Conservation (phyloP, 768 basidiomycete species). For the Boletus rubropictus region DNA sequence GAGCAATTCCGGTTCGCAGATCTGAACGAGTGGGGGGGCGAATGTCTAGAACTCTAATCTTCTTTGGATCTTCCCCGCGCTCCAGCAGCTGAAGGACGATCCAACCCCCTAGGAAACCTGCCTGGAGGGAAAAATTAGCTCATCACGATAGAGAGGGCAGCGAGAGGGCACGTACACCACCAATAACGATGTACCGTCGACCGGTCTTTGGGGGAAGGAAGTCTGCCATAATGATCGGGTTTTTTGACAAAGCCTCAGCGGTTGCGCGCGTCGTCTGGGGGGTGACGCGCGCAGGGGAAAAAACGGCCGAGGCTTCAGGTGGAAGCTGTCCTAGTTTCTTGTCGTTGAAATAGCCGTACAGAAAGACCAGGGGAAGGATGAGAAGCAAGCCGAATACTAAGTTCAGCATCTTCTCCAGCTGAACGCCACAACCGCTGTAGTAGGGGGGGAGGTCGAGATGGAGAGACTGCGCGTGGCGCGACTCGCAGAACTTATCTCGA, state of each 20-base stretch:
- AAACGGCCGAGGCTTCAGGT: slow-evolving; percentile 33
- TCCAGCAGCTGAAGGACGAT: slow-evolving; percentile 61
- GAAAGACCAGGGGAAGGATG: slow-evolving; percentile 3
- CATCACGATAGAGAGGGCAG: neutral
- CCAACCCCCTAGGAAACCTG: slow-evolving; percentile 76
- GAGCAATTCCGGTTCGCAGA: slow-evolving; percentile 45
- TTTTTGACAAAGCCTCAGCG: slow-evolving; percentile 33
- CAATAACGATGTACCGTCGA: slow-evolving; percentile 68
- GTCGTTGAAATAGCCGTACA: slow-evolving; percentile 52
- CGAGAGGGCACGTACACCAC: slow-evolving; percentile 48
- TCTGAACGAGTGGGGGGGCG: slow-evolving; percentile 54
- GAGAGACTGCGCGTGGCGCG: neutral
- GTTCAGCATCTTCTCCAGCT: slow-evolving; percentile 16
- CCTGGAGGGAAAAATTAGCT: slow-evolving; percentile 33
- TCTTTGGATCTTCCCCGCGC: slow-evolving; percentile 63
- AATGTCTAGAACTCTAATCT: slow-evolving; percentile 64
- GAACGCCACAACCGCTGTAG: no score
- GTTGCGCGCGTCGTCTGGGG: slow-evolving; percentile 37
- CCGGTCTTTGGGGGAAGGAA: slow-evolving; percentile 65
- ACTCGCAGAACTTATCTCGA: no score
- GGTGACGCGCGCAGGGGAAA: slow-evolving; percentile 51
- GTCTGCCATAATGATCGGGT: slow-evolving; percentile 34
- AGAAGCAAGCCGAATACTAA: slow-evolving; percentile 7
- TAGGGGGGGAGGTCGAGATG: neutral
- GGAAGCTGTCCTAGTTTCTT: slow-evolving; percentile 47